Percentiles rank a stretch among this genome's conserved stretches.
Evolutionary conservation across 345 rosid species (phyloP).

Genomic region (Citropsis articulata): DNA sequence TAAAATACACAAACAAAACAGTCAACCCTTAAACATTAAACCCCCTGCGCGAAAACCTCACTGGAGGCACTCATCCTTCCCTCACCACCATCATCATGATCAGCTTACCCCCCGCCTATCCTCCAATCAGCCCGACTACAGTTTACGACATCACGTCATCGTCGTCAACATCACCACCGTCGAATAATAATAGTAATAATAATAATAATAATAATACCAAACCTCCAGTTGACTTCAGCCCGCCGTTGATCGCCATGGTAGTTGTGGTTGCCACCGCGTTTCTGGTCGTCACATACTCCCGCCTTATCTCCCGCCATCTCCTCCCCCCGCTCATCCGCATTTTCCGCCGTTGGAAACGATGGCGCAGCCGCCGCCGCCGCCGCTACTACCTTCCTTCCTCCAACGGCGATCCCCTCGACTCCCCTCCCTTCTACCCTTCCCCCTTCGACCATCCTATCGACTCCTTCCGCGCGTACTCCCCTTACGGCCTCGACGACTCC

Average conservation of each 20-base stretch:
- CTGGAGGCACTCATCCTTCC: not conserved
- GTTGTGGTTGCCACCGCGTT: conserved; percentile 79
- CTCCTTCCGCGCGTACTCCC: conserved; percentile 46
- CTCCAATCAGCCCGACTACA: conserved; percentile 25
- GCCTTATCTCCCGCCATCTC: conserved; percentile 72
- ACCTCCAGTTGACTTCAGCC: conserved; percentile 70
- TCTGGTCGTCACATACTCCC: conserved; percentile 68
- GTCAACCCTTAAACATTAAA: conserved; percentile 28
- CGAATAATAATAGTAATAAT: not conserved
- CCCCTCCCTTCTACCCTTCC: conserved; percentile 59
- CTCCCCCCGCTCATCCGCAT: conserved; percentile 44
- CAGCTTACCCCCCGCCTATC: conserved; percentile 13
- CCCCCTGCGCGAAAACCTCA: conserved; percentile 3
- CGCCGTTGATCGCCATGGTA: conserved; percentile 93
- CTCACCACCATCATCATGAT: not conserved
- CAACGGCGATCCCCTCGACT: conserved; percentile 44
- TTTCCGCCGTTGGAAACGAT: conserved; percentile 40
- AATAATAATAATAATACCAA: conserved; percentile 12
- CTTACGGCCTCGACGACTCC: conserved; percentile 81
- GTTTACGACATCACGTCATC: conserved; percentile 7
- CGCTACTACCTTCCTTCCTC: conserved; percentile 45
- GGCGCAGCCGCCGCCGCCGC: conserved; percentile 44
- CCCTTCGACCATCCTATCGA: conserved; percentile 38
- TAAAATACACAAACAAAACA: not conserved
- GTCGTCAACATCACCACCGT: not conserved